These are phyloP conservation scores for Keithomyces neogunnii DNA, from an alignment of 2,329 filamentous ascomycete genomes.

Conservation along the genomic window DNA sequence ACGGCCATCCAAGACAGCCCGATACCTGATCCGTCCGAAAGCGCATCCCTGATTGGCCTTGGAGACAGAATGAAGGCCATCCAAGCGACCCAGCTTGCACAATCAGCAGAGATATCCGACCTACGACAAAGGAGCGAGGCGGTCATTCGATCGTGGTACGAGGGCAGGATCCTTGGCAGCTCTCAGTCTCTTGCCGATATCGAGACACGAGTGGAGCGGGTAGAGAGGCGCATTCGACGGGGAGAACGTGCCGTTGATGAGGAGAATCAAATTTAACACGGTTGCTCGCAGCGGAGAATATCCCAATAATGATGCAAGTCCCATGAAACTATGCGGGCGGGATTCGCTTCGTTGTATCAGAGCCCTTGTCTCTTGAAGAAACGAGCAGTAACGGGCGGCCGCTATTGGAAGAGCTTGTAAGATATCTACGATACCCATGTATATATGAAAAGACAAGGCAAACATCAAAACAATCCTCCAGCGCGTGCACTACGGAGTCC, in stretches of 20 bases:
- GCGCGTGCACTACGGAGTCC: too few species aligned
- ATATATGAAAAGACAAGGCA: too few species aligned
- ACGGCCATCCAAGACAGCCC: constrained; percentile 48
- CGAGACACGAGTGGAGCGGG: constrained; percentile 56
- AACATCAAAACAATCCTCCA: too few species aligned
- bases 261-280: constrained; percentile 27
- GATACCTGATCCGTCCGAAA: constrained; percentile 46
- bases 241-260: constrained; percentile 51
- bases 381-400: too few species aligned
- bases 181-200: constrained; percentile 63
- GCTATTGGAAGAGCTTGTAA: too few species aligned
- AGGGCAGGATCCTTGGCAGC: constrained; percentile 58
- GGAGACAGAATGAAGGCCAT: constrained; percentile 54
- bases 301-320: too few species aligned
- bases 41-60: constrained; percentile 48
- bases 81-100: constrained; percentile 51
- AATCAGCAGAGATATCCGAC: constrained; percentile 53
- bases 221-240: constrained; percentile 58
- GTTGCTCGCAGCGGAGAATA: too few species aligned
- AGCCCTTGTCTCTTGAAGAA: too few species aligned
- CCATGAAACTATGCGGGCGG: too few species aligned
- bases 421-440: too few species aligned
- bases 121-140: constrained; percentile 55
- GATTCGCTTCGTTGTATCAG: too few species aligned
- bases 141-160: constrained; percentile 63